Percentiles rank a stretch among this genome's conserved stretches.
These are phyloP conservation scores for Pyrus betulifolia DNA, from an alignment of 306 rosid genomes.

Conservation along the genomic window DNA sequence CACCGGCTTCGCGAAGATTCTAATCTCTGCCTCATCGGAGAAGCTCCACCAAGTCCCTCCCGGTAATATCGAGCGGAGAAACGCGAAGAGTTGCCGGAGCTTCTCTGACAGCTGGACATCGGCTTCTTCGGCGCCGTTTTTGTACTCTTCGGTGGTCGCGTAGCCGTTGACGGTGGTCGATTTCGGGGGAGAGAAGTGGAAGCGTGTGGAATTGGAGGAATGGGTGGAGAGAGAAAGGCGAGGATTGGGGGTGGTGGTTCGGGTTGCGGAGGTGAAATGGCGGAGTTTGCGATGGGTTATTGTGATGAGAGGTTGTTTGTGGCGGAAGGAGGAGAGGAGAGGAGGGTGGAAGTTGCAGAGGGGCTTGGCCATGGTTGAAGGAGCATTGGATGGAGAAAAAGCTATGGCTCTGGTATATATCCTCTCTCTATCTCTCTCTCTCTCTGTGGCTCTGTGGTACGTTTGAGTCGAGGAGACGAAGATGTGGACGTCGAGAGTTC, in stretches of 20 bases:
- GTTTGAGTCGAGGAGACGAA: neutral
- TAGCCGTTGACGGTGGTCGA: constrained; percentile 62
- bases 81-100: constrained; percentile 26
- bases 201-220: constrained; percentile 15
- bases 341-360: constrained; percentile 32
- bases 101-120: constrained; percentile 21
- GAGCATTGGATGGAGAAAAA: neutral
- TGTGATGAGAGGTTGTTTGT: constrained; percentile 4
- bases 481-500: constrained; percentile 11
- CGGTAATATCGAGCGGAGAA: constrained; percentile 47
- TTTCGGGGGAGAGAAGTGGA: constrained; percentile 13
- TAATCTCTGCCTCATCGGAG: constrained; percentile 40
- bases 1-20: constrained; percentile 50
- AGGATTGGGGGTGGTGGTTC: neutral
- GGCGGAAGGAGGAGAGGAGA: constrained; percentile 19
- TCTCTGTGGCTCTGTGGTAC: neutral
- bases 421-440: neutral
- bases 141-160: constrained; percentile 27
- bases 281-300: neutral
- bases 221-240: constrained; percentile 9
- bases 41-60: constrained; percentile 88
- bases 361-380: constrained; percentile 40
- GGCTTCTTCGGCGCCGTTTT: constrained; percentile 4
- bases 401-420: neutral
- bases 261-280: constrained; percentile 9